A percentile compares a stretch with the other conserved stretches of the same genome.
Conservation (phyloP, 495 filamentous ascomycete species). For the Penicillium alfredii region DNA sequence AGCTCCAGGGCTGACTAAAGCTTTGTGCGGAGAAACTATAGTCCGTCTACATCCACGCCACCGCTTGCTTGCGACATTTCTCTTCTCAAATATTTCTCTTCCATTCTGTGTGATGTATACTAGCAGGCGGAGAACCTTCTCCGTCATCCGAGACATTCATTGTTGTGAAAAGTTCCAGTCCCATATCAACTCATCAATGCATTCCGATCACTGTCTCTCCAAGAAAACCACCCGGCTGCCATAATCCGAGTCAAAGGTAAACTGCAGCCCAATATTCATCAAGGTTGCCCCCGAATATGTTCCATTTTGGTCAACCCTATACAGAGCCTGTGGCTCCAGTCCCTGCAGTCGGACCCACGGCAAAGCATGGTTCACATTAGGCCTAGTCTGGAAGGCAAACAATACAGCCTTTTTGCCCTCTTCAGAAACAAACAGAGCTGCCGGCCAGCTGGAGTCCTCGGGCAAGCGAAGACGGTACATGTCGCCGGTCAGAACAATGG, state of each 20-base stretch:
- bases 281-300: constrained; percentile 40
- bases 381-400: constrained; percentile 45
- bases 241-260: constrained; percentile 33
- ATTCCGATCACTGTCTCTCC: constrained; percentile 29
- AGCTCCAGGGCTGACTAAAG: constrained; percentile 36
- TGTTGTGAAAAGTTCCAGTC: too few relatives aligned
- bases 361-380: constrained; percentile 37
- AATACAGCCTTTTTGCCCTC: constrained; percentile 38
- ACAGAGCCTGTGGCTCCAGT: constrained; percentile 38
- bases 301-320: constrained; percentile 34
- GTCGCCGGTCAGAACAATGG: constrained; percentile 44
- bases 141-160: too few relatives aligned
- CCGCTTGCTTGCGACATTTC: too few relatives aligned
- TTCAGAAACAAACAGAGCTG: constrained; percentile 44
- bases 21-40: constrained; percentile 13
- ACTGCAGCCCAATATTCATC: constrained; percentile 45
- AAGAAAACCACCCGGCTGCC: constrained; percentile 39
- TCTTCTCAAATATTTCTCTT: too few relatives aligned
- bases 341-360: constrained; percentile 42
- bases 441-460: constrained; percentile 50
- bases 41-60: constrained; percentile 4
- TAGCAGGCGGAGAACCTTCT: too few relatives aligned
- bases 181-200: too few relatives aligned
- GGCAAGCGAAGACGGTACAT: constrained; percentile 47
- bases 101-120: too few relatives aligned